Evolutionary conservation across 129 eudicot genomes (phyloP).

Genomic region (Chrysanthemum lavandulifolium): DNA sequence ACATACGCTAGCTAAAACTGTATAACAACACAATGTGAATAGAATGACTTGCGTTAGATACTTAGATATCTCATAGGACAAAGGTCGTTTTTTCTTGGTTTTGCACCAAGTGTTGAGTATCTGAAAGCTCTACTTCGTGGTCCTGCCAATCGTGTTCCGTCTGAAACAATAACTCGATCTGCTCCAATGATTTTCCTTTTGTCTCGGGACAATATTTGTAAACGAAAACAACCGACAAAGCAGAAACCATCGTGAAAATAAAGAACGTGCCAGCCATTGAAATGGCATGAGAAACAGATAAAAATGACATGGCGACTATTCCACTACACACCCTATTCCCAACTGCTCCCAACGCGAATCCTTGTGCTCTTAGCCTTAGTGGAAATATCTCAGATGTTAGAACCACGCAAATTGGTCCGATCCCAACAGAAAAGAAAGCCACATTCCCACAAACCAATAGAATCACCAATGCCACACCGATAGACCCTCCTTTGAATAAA

Average conservation of each 20-base stretch:
- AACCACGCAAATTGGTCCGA: conserved; percentile 82
- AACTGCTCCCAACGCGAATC: conserved; percentile 66
- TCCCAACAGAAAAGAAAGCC: conserved; percentile 73
- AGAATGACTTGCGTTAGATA: background rate
- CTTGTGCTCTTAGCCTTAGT: conserved; percentile 69
- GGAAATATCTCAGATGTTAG: conserved; percentile 73
- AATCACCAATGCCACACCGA: conserved; percentile 43
- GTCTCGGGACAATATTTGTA: conserved; percentile 60
- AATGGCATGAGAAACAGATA: conserved; percentile 55
- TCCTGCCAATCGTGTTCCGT: conserved; percentile 33
- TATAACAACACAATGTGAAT: background rate
- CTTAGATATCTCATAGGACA: background rate
- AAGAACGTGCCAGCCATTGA: conserved; percentile 60
- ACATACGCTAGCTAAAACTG: background rate
- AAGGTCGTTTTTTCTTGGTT: conserved; percentile 12
- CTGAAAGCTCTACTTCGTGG: conserved; percentile 52
- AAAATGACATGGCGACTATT: conserved; percentile 68
- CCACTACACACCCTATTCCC: conserved; percentile 81
- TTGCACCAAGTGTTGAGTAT: conserved; percentile 46
- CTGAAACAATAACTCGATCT: conserved; percentile 58
- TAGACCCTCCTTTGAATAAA: conserved; percentile 28
- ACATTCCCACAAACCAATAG: conserved; percentile 64
- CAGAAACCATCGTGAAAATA: conserved; percentile 54
- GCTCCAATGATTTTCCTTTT: conserved; percentile 71
- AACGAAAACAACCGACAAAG: conserved; percentile 53